Evolutionary conservation across 148 eudicot genomes (phyloP).

Genomic region (Nyssa sinensis): DNA sequence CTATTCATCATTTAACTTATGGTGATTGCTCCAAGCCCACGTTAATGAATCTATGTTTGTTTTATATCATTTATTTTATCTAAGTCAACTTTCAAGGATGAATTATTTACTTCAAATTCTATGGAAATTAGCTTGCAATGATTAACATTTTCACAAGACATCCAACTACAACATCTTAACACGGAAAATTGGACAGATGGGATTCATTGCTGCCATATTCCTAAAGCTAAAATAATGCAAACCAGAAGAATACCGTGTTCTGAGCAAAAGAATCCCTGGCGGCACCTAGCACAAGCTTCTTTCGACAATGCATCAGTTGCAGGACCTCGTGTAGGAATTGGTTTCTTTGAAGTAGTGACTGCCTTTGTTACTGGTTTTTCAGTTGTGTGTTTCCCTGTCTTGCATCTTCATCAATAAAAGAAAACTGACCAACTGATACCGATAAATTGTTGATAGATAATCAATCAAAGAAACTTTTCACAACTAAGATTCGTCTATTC

Average conservation of each 20-base stretch:
- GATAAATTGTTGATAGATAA: background rate
- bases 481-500: background rate
- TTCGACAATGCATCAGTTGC: conserved; percentile 37
- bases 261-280: conserved; percentile 92
- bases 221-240: background rate
- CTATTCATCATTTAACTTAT: too few relatives aligned
- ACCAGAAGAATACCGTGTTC: conserved; percentile 64
- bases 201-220: background rate
- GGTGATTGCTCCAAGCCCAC: too few relatives aligned
- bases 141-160: background rate
- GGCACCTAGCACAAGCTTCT: conserved; percentile 85
- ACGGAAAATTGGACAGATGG: background rate
- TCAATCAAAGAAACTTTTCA: background rate
- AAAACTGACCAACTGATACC: conserved; percentile 2
- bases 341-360: conserved; percentile 33
- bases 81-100: too few relatives aligned
- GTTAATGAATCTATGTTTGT: too few relatives aligned
- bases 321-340: conserved; percentile 34
- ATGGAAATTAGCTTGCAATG: background rate
- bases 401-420: conserved; percentile 51
- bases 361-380: conserved; percentile 79
- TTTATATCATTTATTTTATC: too few relatives aligned
- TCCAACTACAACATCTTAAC: background rate
- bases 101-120: background rate
- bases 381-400: conserved; percentile 84